Evolutionary conservation across 106 monocot species (phyloP), one percentile per base, ranked within the genome.

Genomic region (Dactylorhiza incarnata): DNA sequence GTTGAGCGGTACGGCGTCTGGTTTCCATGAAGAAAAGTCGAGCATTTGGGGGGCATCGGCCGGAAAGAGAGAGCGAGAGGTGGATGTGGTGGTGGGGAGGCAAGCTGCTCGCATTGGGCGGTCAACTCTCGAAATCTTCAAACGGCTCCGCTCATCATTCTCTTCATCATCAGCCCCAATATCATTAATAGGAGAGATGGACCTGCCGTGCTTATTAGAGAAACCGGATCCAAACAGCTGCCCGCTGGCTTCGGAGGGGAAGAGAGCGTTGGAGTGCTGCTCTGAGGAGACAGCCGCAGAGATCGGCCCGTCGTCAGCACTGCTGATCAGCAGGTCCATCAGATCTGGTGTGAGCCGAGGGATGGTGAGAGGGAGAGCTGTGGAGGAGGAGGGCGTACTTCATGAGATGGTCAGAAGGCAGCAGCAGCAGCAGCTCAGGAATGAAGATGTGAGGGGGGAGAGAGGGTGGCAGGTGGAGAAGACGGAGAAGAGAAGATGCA

Each of bases 11-110:
- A 37, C 6, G 29, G 55, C 23, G 44, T 53, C 26, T 54, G 26
- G 16, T 53, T 53, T 56, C 25, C 43, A 55, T 58, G 74, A 74
- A 43, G 74, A 74, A 37, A 74, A 74, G 74, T 55, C 29, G 26
- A 74, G 74, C 74, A 74, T 74, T 74, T 74, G 52, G 16, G 54
- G 43, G 37, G 29, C 54, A 19, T 56, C 29, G 56, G 53, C 19
- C 8, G 65, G 37, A 13, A 26, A 66, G 13, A 24, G 12, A 9
- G 66, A 37, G 11, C 29, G 66, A 37, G 24, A 37, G 37, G 13
- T 23, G 66, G 66, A 66, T 66, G 26, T 37, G 23, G 7, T 15
- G 15, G 52, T 52, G 13, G 9, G 24, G 13, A 37, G 66, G 29
- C 63, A 65, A 17, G 56, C 56, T 16, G 56, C 56, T 19, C 22